Conservation (phyloP, 352 stramenopile genomes). For the Phytophthora litchii region DNA sequence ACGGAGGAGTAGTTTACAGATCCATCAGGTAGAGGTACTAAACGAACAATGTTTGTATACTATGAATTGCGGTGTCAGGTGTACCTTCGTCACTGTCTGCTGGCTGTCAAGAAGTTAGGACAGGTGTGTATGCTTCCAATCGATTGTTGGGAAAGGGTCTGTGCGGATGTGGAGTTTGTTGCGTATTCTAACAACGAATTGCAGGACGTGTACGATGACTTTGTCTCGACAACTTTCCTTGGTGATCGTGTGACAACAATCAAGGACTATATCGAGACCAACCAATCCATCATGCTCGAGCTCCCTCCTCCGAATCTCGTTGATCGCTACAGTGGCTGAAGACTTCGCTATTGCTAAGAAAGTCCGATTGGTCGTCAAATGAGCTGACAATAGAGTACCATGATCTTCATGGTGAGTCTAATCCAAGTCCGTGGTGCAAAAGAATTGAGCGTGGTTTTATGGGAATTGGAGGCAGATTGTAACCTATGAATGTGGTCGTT, state of each 20-base stretch:
- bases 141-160: not conserved
- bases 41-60: not conserved
- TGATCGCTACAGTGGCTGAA: slow-evolving; percentile 79
- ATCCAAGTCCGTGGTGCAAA: too few relatives aligned
- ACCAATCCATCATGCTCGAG: slow-evolving; percentile 86
- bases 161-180: not conserved
- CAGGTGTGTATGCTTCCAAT: slow-evolving; percentile 34
- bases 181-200: not conserved
- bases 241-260: slow-evolving; percentile 90
- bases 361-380: too few relatives aligned
- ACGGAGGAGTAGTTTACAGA: slow-evolving; percentile 3
- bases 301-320: slow-evolving; percentile 73
- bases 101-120: slow-evolving; percentile 85
- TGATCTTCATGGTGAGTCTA: too few relatives aligned
- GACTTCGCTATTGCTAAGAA: not conserved
- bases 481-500: too few relatives aligned
- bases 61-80: slow-evolving; percentile 37
- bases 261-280: slow-evolving; percentile 78
- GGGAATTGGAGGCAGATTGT: too few relatives aligned
- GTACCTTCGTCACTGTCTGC: slow-evolving; percentile 93
- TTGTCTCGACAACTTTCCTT: slow-evolving; percentile 92
- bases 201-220: slow-evolving; percentile 74
- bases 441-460: too few relatives aligned
- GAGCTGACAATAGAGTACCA: too few relatives aligned
- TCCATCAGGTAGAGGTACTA: not conserved